A percentile compares a stretch with the other conserved stretches of the same genome.
These are phyloP conservation scores for Delphinella strobiligena DNA, from an alignment of 2,329 filamentous ascomycete genomes.

Conservation along the genomic window DNA sequence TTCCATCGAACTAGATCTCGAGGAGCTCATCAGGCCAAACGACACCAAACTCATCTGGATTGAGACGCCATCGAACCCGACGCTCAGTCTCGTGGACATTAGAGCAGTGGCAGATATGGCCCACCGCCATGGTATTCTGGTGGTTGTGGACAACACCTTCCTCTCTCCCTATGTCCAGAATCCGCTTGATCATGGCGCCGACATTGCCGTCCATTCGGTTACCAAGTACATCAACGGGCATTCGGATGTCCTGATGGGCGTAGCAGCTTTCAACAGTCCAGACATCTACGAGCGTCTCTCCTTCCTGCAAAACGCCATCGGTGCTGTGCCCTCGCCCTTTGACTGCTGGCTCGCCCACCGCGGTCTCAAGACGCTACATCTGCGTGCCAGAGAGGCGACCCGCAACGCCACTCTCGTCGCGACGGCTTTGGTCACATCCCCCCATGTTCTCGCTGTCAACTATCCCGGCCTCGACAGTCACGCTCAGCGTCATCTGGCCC, in stretches of 20 bases:
- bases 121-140: slow-evolving; percentile 77
- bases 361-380: slow-evolving; percentile 89
- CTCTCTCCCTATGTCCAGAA: slow-evolving; percentile 94
- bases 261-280: slow-evolving; percentile 86
- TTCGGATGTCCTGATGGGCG: slow-evolving; percentile 92
- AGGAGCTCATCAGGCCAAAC: slow-evolving; percentile 62
- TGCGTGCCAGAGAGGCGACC: slow-evolving; percentile 76
- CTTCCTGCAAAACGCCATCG: slow-evolving; percentile 96
- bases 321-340: slow-evolving; percentile 86
- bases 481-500: slow-evolving; percentile 70
- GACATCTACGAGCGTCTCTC: slow-evolving; percentile 62
- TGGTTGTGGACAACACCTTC: slow-evolving; percentile 99
- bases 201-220: slow-evolving; percentile 89
- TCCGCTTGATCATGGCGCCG: slow-evolving; percentile 84
- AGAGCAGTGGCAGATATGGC: slow-evolving; percentile 70
- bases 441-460: slow-evolving; percentile 80
- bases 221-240: slow-evolving; percentile 99
- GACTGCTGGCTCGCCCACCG: slow-evolving; percentile 98
- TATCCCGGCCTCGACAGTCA: slow-evolving; percentile 88
- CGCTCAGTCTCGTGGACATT: slow-evolving; percentile 85
- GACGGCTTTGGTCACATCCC: slow-evolving; percentile 61
- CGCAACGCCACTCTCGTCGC: slow-evolving; percentile 72
- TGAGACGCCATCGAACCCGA: slow-evolving; percentile 89
- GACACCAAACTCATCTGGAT: slow-evolving; percentile 97
- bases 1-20: slow-evolving; percentile 79